These are phyloP conservation scores for Chrysosporium queenslandicum DNA, from an alignment of 2,329 filamentous ascomycete genomes.

Conservation along the genomic window DNA sequence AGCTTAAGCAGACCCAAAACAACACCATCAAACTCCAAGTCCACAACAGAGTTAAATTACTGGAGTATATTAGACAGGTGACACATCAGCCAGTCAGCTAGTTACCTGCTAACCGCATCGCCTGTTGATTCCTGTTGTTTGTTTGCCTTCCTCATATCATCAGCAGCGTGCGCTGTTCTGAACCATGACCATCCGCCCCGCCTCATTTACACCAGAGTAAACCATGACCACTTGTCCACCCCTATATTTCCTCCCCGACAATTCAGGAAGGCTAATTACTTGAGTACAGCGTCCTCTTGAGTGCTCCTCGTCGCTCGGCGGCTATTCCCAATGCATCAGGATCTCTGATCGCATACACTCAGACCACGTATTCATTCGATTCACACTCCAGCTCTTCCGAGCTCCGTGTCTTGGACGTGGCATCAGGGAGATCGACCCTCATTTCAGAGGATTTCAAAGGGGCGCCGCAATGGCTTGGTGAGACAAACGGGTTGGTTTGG, in stretches of 20 bases:
- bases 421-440: constrained; percentile 31
- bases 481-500: constrained; percentile 37
- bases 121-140: no score
- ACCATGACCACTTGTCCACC: neutral
- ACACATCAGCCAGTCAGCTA: no score
- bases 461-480: constrained; percentile 40
- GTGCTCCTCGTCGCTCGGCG: constrained; percentile 38
- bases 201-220: constrained; percentile 38
- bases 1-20: no score
- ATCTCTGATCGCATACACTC: constrained; percentile 40
- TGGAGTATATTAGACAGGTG: no score
- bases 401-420: constrained; percentile 38
- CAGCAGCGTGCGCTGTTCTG: no score
- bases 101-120: no score
- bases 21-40: no score
- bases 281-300: constrained; percentile 35
- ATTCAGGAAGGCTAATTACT: neutral
- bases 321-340: constrained; percentile 38
- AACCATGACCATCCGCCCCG: constrained; percentile 34
- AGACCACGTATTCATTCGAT: constrained; percentile 43
- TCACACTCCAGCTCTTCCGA: constrained; percentile 40
- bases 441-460: constrained; percentile 38
- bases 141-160: no score
- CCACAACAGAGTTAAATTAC: no score
- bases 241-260: neutral